phyloP scores from a whole-genome alignment of 2,329 filamentous ascomycete genomes.

The Cladosporium halotolerans region DNA sequence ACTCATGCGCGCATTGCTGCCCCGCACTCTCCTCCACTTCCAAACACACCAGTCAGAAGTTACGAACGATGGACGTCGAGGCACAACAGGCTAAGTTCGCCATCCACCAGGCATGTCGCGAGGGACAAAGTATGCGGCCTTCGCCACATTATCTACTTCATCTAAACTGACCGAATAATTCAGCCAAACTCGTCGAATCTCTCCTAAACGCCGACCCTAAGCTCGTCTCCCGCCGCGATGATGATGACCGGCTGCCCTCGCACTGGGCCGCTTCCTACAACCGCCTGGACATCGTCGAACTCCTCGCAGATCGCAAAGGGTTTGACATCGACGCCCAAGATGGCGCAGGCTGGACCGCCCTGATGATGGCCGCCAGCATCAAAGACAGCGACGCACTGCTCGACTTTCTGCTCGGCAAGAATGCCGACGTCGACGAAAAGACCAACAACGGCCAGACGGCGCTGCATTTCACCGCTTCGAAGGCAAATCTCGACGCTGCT shows the following conservation, averaged over 20 bases:
- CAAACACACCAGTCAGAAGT: not conserved
- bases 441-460: slow-evolving; percentile 73
- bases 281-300: slow-evolving; percentile 63
- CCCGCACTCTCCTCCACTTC: slow-evolving; percentile 2
- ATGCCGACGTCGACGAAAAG: slow-evolving; percentile 66
- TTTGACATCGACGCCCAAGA: slow-evolving; percentile 86
- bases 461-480: slow-evolving; percentile 86
- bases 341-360: slow-evolving; percentile 71
- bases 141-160: not conserved
- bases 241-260: slow-evolving; percentile 81
- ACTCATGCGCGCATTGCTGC: not conserved
- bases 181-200: slow-evolving; percentile 67
- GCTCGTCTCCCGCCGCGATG: slow-evolving; percentile 66
- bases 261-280: slow-evolving; percentile 93
- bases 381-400: slow-evolving; percentile 65
- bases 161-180: slow-evolving; percentile 11
- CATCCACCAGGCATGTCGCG: slow-evolving; percentile 79
- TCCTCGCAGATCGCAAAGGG: slow-evolving; percentile 62
- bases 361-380: slow-evolving; percentile 76
- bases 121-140: slow-evolving; percentile 65
- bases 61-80: slow-evolving; percentile 23
- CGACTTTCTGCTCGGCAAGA: slow-evolving; percentile 60
- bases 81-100: slow-evolving; percentile 59
- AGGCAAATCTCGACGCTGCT: slow-evolving; percentile 76
- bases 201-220: slow-evolving; percentile 72